Conservation (phyloP, 495 filamentous ascomycete species). For the Sphaerosporella brunnea region DNA sequence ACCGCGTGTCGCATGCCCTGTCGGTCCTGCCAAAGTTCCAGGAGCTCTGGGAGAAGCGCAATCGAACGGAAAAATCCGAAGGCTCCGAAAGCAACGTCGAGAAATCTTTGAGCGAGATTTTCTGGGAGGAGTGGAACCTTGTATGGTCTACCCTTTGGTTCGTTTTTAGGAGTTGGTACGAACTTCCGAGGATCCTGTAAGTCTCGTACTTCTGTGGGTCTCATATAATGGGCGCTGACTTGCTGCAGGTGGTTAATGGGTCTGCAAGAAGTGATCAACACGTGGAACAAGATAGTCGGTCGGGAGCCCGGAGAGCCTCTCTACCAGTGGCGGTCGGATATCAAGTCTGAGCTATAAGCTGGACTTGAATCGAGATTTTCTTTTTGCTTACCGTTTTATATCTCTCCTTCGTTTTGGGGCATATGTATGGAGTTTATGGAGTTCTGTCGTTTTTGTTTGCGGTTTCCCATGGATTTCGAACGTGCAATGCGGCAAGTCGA, state of each 20-base stretch:
- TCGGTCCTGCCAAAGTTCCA: constrained; percentile 58
- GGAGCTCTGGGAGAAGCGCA: constrained; percentile 15
- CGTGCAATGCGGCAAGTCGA: too few species aligned
- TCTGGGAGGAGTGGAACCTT: constrained; percentile 43
- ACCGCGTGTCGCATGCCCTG: constrained; percentile 62
- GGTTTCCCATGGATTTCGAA: too few species aligned
- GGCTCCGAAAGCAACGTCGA: constrained; percentile 27
- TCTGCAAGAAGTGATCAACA: background rate
- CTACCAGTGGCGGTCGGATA: background rate
- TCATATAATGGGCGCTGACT: constrained; percentile 20
- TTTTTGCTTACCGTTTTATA: too few species aligned
- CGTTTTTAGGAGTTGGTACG: constrained; percentile 53
- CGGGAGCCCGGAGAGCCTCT: constrained; percentile 1
- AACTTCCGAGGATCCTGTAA: constrained; percentile 53
- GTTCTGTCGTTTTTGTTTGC: too few species aligned
- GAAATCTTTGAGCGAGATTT: constrained; percentile 36
- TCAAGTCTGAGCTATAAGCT: background rate
- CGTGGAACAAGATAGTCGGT: background rate
- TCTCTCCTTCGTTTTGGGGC: too few species aligned
- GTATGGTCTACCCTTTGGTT: constrained; percentile 44
- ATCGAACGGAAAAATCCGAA: background rate
- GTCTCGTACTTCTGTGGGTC: constrained; percentile 27
- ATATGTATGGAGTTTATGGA: too few species aligned
- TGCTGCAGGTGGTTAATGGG: constrained; percentile 5
- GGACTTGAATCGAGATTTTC: too few species aligned